Percentiles rank a stretch among this genome's conserved stretches.
These are phyloP conservation scores for Zygoascus bituminiphila DNA, from an alignment of 805 yeast species.

Conservation along the genomic window DNA sequence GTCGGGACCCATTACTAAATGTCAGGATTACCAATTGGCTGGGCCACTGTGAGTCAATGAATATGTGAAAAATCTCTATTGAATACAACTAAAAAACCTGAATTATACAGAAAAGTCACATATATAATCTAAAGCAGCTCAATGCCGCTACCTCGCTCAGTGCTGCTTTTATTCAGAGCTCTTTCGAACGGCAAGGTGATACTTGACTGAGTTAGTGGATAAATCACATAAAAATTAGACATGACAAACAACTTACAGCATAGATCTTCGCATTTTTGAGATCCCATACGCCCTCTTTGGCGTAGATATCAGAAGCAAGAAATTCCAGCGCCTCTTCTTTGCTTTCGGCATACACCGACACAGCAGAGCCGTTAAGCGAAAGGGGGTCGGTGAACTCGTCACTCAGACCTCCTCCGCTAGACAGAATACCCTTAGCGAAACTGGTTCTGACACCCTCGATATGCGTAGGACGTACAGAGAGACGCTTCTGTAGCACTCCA, in stretches of 20 bases:
- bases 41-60: no score
- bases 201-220: no score
- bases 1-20: no score
- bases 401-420: slow-evolving; percentile 31
- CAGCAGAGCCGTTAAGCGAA: slow-evolving; percentile 59
- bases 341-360: slow-evolving; percentile 54
- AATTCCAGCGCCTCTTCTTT: slow-evolving; percentile 58
- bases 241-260: slow-evolving; percentile 40
- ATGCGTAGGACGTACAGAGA: slow-evolving; percentile 37
- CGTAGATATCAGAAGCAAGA: slow-evolving; percentile 55
- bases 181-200: no score
- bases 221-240: no score
- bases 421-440: slow-evolving; percentile 31
- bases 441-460: slow-evolving; percentile 27
- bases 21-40: no score
- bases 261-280: slow-evolving; percentile 49
- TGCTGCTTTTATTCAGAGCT: no score
- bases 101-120: no score
- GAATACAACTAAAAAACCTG: no score
- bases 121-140: no score
- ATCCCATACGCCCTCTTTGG: slow-evolving; percentile 69
- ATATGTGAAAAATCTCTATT: no score
- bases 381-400: slow-evolving; percentile 27
- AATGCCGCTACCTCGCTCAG: no score
- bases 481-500: slow-evolving; percentile 31